Evolutionary conservation across 495 filamentous ascomycete species (phyloP).

Genomic region (Xylaria cubensis): DNA sequence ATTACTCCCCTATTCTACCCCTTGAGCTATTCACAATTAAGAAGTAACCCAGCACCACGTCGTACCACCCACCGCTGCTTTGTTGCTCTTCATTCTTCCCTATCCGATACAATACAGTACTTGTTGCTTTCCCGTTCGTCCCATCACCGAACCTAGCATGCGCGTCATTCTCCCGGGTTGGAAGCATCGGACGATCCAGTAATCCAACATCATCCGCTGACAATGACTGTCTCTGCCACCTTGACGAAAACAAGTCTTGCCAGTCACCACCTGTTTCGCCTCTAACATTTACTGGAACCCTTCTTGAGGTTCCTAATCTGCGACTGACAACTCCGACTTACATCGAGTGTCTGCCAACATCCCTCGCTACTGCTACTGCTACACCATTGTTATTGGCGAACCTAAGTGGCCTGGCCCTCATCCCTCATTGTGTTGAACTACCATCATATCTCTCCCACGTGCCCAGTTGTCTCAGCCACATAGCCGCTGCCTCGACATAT

Average conservation of each 20-base stretch:
- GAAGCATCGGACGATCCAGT: constrained; percentile 17
- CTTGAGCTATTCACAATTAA: not conserved
- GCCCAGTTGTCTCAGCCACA: constrained; percentile 9
- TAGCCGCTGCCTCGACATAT: constrained; percentile 8
- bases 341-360: constrained; percentile 1
- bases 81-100: too few relatives aligned
- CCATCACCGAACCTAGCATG: constrained; percentile 22
- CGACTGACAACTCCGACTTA: constrained; percentile 31
- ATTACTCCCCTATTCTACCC: not conserved
- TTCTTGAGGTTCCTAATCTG: constrained; percentile 39
- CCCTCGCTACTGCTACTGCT: not conserved
- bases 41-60: not conserved
- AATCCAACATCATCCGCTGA: constrained; percentile 30
- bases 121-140: not conserved
- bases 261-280: constrained; percentile 33
- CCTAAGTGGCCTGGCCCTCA: not conserved
- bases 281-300: constrained; percentile 46
- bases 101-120: not conserved
- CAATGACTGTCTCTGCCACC: constrained; percentile 43
- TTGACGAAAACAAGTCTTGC: constrained; percentile 35
- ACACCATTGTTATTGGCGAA: not conserved
- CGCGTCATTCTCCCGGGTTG: constrained; percentile 22
- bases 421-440: not conserved
- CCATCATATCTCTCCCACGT: constrained; percentile 5
- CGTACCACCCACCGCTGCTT: not conserved